Conservation (phyloP, 106 monocot species). For the Alisma plantagoaquatica region DNA sequence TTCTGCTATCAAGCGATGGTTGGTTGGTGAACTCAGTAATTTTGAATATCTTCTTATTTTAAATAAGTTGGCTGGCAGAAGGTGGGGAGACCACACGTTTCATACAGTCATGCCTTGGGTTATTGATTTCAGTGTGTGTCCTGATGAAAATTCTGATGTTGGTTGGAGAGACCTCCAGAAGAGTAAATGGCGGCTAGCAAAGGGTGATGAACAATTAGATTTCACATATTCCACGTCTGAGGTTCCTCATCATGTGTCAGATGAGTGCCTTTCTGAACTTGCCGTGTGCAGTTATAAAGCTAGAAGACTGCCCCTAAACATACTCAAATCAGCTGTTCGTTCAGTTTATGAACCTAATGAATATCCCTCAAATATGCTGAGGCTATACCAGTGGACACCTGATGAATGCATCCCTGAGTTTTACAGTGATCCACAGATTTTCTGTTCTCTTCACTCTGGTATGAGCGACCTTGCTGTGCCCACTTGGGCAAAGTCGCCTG, state of each 20-base stretch:
- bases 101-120: constrained; percentile 98
- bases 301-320: constrained; percentile 70
- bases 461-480: constrained; percentile 91
- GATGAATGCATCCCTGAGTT: constrained; percentile 99
- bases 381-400: constrained; percentile 99
- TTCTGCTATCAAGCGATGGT: constrained; percentile 67
- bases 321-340: constrained; percentile 82
- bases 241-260: constrained; percentile 95
- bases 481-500: constrained; percentile 69
- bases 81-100: constrained; percentile 93
- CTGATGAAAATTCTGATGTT: constrained; percentile 66
- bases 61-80: constrained; percentile 92
- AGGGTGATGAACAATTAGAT: constrained; percentile 98
- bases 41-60: constrained; percentile 87
- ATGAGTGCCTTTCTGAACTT: constrained; percentile 96
- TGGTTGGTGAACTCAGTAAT: constrained; percentile 87
- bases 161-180: constrained; percentile 97
- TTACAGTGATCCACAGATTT: constrained; percentile 79
- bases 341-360: constrained; percentile 98
- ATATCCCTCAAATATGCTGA: constrained; percentile 95
- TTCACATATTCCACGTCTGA: constrained; percentile 94
- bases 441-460: constrained; percentile 71
- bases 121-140: constrained; percentile 85
- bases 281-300: constrained; percentile 99
- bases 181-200: constrained; percentile 94